Evolutionary conservation across 2,329 filamentous ascomycete genomes (phyloP), one percentile per base, ranked within the genome.

Genomic region (Anthostomella pinea): DNA sequence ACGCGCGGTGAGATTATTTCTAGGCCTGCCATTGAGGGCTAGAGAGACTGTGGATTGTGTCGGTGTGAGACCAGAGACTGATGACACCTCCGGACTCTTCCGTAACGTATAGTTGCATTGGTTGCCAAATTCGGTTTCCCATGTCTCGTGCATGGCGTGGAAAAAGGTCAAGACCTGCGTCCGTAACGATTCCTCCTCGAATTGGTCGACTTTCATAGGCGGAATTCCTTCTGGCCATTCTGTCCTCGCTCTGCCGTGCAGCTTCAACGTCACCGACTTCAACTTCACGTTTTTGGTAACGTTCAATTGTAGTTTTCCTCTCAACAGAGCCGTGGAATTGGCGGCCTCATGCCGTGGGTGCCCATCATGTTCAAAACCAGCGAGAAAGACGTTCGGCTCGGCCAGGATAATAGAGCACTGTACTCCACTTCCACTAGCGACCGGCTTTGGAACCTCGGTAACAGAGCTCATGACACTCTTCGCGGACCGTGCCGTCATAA

Each of bases 201-300:
- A 84, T 35, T 87, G 81, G 25, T 95, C 86, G 1, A 83, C 75
- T 62, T 95, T 95, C 39, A 83, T 75, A 0, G 90, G 89, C 3
- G 93, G 91, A 19, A 97, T 93, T 33, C 89, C 88, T 68, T 97
- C 93, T 11, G 93, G 91, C 93, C 93, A 98, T 57, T 95, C 89
- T 2, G 93, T 97, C 46, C 85, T 79, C 3, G 89, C 87, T 57
- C 81, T 84, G 19, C 91, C 93, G 25, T 83, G 78, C 51, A 98
- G 86, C 53, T 87, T 91, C 34, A 98, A 71, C 5, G 85, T 89
- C 16, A 98, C 78, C 4, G 87, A 84, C 68, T 95, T 96, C 49
- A 98, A 82, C 65, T 98, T 98, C 30, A 89, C 81, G 48, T 87
- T 85, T 59, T 97, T 97, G 29, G 85, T 83, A 9, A 97, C 77